Percentiles rank a stretch among this genome's conserved stretches.
These are phyloP conservation scores for Pinus albicaulis DNA, from an alignment of 75 land plant genomes.

Conservation along the genomic window DNA sequence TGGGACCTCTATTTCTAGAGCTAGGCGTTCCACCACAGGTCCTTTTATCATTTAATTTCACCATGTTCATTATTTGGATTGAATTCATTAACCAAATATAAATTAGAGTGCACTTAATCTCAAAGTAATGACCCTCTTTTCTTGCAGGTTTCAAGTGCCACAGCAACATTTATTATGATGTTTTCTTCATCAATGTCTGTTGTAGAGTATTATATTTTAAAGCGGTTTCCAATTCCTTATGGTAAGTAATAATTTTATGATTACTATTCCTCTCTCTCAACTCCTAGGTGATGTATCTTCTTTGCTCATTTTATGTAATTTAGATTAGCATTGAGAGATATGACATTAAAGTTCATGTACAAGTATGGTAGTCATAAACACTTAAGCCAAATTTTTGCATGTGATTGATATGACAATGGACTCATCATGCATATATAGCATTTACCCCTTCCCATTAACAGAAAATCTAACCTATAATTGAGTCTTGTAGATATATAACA, in stretches of 20 bases:
- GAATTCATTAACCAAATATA: background rate
- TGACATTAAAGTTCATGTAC: too few relatives aligned
- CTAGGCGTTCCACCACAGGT: conserved; percentile 73
- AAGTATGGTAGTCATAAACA: too few relatives aligned
- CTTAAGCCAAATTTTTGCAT: too few relatives aligned
- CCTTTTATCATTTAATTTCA: background rate
- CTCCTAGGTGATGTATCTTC: too few relatives aligned
- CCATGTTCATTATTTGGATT: background rate
- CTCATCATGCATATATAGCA: too few relatives aligned
- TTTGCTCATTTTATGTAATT: too few relatives aligned
- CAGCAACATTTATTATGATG: conserved; percentile 64
- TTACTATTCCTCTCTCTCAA: too few relatives aligned
- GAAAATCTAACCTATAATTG: too few relatives aligned
- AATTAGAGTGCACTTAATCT: background rate
- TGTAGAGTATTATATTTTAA: conserved; percentile 57
- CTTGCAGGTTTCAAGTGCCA: conserved; percentile 64
- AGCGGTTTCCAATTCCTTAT: conserved; percentile 66
- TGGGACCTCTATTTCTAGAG: conserved; percentile 66
- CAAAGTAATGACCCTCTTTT: background rate
- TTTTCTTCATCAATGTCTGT: conserved; percentile 83
- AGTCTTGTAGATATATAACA: too few relatives aligned
- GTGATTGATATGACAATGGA: too few relatives aligned
- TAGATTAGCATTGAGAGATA: too few relatives aligned
- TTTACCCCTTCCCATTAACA: too few relatives aligned
- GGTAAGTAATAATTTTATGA: conserved; percentile 27